Conservation (phyloP, 306 rosid species). For the Gastrolobium villosum region DNA sequence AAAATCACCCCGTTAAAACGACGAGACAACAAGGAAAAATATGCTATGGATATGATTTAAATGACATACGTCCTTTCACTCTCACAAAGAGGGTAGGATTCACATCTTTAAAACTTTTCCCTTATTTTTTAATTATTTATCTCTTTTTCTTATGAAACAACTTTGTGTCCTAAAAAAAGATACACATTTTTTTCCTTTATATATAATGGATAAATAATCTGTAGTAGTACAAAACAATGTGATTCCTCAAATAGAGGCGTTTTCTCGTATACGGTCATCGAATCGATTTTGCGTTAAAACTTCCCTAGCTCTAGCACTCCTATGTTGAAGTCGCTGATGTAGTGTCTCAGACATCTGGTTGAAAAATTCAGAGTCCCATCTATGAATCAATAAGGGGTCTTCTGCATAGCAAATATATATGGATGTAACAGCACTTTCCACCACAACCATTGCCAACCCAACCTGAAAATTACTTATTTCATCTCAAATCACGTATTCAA, state of each 20-base stretch:
- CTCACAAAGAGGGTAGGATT: too few relatives aligned
- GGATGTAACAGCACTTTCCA: constrained; percentile 97
- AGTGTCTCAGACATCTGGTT: constrained; percentile 92
- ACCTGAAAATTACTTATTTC: constrained; percentile 64
- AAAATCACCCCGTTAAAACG: neutral
- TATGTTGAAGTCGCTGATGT: constrained; percentile 90
- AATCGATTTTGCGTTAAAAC: constrained; percentile 64
- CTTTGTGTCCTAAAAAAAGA: too few relatives aligned
- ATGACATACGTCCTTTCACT: too few relatives aligned
- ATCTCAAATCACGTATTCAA: constrained; percentile 20
- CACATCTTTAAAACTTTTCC: too few relatives aligned
- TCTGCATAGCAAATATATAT: constrained; percentile 97
- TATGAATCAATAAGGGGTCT: constrained; percentile 87
- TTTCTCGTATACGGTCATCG: constrained; percentile 54
- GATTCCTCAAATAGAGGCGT: constrained; percentile 34
- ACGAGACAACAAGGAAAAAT: neutral
- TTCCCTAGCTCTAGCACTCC: constrained; percentile 86
- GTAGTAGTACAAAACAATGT: neutral
- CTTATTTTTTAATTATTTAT: too few relatives aligned
- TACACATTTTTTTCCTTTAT: too few relatives aligned
- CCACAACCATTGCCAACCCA: constrained; percentile 96
- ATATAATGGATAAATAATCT: constrained; percentile 20
- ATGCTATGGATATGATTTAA: neutral
- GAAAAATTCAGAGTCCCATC: constrained; percentile 96
- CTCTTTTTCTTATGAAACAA: too few relatives aligned